A percentile compares a stretch with the other conserved stretches of the same genome.
phyloP scores from a whole-genome alignment of 768 basidiomycete species.

The Phaeotremella fagi region DNA sequence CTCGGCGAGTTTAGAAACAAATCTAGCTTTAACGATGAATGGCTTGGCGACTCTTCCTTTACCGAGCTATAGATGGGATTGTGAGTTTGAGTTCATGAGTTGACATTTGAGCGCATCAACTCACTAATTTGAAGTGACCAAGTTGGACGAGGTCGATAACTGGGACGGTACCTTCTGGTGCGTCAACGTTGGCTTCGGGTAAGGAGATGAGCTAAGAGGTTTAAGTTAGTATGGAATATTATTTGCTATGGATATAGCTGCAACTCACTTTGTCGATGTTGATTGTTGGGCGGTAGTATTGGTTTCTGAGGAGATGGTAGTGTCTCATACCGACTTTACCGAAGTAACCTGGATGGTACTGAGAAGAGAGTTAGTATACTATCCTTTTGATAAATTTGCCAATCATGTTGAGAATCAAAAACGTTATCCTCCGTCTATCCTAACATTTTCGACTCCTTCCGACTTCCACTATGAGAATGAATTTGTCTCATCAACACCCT shows the following conservation, averaged over 20 bases:
- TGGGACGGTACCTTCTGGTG: constrained; percentile 59
- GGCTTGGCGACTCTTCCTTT: constrained; percentile 79
- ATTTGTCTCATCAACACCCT: no score
- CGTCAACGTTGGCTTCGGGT: constrained; percentile 47
- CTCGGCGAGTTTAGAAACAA: constrained; percentile 80
- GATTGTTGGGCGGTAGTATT: constrained; percentile 89
- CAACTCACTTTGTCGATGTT: constrained; percentile 80
- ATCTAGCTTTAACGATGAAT: constrained; percentile 97
- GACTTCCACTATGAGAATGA: no score
- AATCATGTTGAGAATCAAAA: no score
- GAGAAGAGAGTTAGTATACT: constrained; percentile 5
- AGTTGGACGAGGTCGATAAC: constrained; percentile 68
- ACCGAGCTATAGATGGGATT: constrained; percentile 56
- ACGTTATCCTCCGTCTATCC: no score
- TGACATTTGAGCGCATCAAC: no score
- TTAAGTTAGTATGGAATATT: not conserved
- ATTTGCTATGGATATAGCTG: not conserved
- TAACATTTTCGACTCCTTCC: no score
- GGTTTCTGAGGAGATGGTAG: constrained; percentile 91
- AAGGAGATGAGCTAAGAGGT: constrained; percentile 47
- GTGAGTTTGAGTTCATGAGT: no score
- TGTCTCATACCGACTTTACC: constrained; percentile 99
- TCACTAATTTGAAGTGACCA: constrained; percentile 49
- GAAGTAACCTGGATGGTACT: constrained; percentile 99
- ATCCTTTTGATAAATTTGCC: not conserved